Percentiles rank a stretch among this genome's conserved stretches.
These are phyloP conservation scores for Hyaloperonospora brassicae DNA, from an alignment of 352 stramenopile species.

Conservation along the genomic window DNA sequence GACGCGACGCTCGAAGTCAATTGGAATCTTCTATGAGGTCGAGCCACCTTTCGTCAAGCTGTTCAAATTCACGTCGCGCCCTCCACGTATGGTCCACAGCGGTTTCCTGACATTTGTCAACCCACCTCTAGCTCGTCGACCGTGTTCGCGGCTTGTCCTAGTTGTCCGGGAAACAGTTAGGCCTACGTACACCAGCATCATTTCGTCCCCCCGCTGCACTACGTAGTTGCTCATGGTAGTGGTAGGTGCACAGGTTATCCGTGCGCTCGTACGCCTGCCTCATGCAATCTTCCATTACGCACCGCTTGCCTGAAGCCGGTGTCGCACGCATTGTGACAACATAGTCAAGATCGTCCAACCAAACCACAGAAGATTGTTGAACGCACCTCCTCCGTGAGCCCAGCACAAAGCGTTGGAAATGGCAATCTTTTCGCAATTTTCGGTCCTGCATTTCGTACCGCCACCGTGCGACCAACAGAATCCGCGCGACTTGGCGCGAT, in stretches of 20 bases:
- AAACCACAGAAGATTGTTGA: not conserved
- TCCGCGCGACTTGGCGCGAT: conserved; percentile 78
- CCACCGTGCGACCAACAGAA: conserved; percentile 83
- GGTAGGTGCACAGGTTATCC: conserved; percentile 63
- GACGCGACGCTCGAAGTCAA: too few species aligned
- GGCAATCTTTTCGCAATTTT: conserved; percentile 68
- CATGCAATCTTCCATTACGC: conserved; percentile 44
- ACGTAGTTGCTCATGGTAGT: conserved; percentile 36
- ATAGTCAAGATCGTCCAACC: not conserved
- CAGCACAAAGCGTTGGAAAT: conserved; percentile 73
- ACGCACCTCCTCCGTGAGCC: conserved; percentile 62
- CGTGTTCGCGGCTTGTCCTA: conserved; percentile 21
- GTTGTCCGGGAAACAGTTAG: conserved; percentile 11
- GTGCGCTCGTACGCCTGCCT: conserved; percentile 67
- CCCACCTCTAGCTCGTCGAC: not conserved
- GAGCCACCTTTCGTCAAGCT: too few species aligned
- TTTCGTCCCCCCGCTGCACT: conserved; percentile 4
- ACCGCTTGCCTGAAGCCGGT: conserved; percentile 37
- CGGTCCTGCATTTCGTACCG: conserved; percentile 68
- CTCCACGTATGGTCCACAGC: not conserved
- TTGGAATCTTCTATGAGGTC: too few species aligned
- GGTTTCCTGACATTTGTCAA: conserved; percentile 1
- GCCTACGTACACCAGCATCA: conserved; percentile 1
- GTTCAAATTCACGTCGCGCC: too few species aligned
- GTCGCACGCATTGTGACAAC: not conserved